Evolutionary conservation across 768 basidiomycete genomes (phyloP).

Genomic region (Sarcomyxa edulis): DNA sequence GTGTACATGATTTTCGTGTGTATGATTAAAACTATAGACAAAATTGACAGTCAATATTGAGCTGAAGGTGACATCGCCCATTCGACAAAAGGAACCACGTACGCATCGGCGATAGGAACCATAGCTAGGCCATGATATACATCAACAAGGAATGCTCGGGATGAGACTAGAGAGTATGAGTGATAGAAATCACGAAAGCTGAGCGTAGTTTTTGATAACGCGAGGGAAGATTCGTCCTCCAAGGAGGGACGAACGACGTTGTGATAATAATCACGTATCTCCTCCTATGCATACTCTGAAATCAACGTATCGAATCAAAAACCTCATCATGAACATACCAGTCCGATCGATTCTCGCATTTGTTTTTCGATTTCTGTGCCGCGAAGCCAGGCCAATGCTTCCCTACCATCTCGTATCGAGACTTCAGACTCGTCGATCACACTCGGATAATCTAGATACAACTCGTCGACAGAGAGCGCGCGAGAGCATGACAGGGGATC

Average conservation of each 20-base stretch:
- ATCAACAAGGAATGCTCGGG: conserved; percentile 81
- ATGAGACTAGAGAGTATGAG: conserved; percentile 65
- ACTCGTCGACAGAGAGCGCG: no score
- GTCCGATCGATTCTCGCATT: conserved; percentile 1
- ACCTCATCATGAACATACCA: not conserved
- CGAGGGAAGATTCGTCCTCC: no score
- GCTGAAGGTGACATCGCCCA: conserved; percentile 8
- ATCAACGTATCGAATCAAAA: not conserved
- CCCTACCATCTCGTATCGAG: conserved; percentile 21
- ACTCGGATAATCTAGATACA: no score
- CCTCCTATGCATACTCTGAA: conserved; percentile 19
- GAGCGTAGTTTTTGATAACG: no score
- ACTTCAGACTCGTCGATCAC: no score
- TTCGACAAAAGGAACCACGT: conserved; percentile 22
- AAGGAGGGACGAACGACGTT: conserved; percentile 26
- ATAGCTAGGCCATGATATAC: conserved; percentile 75
- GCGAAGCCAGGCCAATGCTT: conserved; percentile 31
- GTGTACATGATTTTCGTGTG: conserved; percentile 63
- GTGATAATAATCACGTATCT: conserved; percentile 30
- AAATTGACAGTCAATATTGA: no score
- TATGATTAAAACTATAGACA: conserved; percentile 65
- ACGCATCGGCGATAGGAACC: conserved; percentile 85
- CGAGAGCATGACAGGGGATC: no score
- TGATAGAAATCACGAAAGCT: conserved; percentile 40
- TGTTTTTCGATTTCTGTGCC: conserved; percentile 34